Evolutionary conservation across 2,329 filamentous ascomycete genomes (phyloP).

Genomic region (Ceratocystis ficicola): DNA sequence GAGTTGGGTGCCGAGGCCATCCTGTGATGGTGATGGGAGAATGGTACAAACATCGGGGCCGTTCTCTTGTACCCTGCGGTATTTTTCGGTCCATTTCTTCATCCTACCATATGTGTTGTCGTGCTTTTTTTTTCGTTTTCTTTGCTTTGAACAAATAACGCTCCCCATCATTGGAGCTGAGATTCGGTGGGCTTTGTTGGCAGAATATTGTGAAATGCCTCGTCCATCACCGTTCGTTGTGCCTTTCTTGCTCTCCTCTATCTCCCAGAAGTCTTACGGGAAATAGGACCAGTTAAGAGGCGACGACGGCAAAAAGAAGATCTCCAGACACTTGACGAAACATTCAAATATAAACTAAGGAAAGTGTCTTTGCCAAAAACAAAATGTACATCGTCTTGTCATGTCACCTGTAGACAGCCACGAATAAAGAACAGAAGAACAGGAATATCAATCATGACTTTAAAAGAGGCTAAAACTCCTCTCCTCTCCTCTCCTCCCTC

Average conservation of each 20-base stretch:
- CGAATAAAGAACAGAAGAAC: no score
- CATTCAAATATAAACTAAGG: conserved; percentile 4
- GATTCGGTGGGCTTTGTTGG: conserved; percentile 28
- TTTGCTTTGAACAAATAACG: background rate
- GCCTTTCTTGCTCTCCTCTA: background rate
- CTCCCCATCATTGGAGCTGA: conserved; percentile 24
- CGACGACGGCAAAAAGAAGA: background rate
- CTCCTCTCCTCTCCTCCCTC: no score
- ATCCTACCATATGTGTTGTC: background rate
- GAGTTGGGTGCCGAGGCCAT: conserved; percentile 35
- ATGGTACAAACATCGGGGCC: background rate
- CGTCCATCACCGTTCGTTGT: conserved; percentile 3
- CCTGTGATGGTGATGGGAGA: background rate
- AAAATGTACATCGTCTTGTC: background rate
- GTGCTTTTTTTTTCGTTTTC: conserved; percentile 17
- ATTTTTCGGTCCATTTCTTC: background rate
- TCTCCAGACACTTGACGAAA: conserved; percentile 6
- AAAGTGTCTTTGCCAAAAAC: background rate
- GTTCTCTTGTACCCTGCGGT: background rate
- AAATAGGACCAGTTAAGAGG: background rate
- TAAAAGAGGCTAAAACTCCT: background rate
- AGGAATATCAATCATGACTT: background rate
- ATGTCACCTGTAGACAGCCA: no score
- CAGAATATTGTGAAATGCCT: conserved; percentile 56
- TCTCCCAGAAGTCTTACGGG: background rate